Percentiles rank a stretch among this genome's conserved stretches.
phyloP scores from a whole-genome alignment of 129 eudicot genomes.

The Tanacetum coccineum region DNA sequence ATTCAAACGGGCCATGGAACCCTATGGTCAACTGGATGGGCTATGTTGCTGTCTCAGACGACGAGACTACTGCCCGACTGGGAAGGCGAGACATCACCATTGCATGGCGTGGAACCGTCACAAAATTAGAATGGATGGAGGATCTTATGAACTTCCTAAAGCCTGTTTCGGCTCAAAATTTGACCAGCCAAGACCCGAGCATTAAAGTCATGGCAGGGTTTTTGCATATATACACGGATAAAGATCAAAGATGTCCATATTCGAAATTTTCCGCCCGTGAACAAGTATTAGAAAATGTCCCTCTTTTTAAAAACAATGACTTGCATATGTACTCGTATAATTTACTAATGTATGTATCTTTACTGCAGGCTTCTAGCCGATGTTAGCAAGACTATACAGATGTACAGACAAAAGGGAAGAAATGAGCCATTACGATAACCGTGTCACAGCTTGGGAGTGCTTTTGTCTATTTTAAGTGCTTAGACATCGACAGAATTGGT shows the following conservation, averaged over 20 bases:
- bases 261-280: slow-evolving; percentile 40
- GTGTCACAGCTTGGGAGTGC: slow-evolving; percentile 69
- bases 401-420: slow-evolving; percentile 31
- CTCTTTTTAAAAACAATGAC: neutral
- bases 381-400: slow-evolving; percentile 30
- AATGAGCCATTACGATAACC: slow-evolving; percentile 45
- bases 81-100: slow-evolving; percentile 55
- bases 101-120: slow-evolving; percentile 57
- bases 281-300: slow-evolving; percentile 11
- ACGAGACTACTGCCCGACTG: slow-evolving; percentile 36
- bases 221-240: slow-evolving; percentile 43
- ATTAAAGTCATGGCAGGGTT: slow-evolving; percentile 60
- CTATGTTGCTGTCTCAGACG: slow-evolving; percentile 53
- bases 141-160: slow-evolving; percentile 37
- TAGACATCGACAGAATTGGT: slow-evolving; percentile 51
- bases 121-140: slow-evolving; percentile 42
- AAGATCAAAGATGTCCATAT: slow-evolving; percentile 31
- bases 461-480: slow-evolving; percentile 43
- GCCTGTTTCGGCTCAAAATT: slow-evolving; percentile 33
- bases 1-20: slow-evolving; percentile 42
- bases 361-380: slow-evolving; percentile 33
- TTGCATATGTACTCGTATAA: too few relatives aligned
- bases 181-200: slow-evolving; percentile 37
- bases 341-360: neutral
- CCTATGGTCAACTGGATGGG: slow-evolving; percentile 59